Base-by-base conservation (phyloP, 1,284 basidiomycete genomes). In the Rhizoctonia solani region DNA sequence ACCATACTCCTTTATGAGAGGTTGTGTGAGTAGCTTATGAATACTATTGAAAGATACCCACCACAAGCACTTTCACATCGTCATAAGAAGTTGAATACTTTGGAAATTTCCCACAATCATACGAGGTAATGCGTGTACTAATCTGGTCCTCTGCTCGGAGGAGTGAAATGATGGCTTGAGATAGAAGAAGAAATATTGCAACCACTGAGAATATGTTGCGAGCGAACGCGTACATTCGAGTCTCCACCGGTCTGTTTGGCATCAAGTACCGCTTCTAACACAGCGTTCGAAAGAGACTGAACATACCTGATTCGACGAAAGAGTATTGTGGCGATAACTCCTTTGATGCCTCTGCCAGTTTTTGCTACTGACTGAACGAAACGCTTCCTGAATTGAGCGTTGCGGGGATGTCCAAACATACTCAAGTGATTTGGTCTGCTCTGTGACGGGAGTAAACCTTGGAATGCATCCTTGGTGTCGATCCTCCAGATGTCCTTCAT, bases 291-390 rank as follows among this genome's bases (percentile, higher is more conserved):
- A 8, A 21, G 16, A 56, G 16, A 44, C 16, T 11, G n/a, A 13
- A 56, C 54, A 16, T 29, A 56, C 54, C 54, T 56, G 39, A 56
- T 41, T 5, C 54, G 13, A 2, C 54, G 54, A 29, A 56, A 25
- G 46, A 56, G 4, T 16, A 44, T 4, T 3, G 19, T 23, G 8
- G 3, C 8, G 46, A 42, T n/a, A 56, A 42, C 13, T 11, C n/a
- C 23, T 27, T 4, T 13, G 46, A 16, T 29, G 21, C 19, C 3
- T 5, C 21, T 13, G n/a, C n/a, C n/a, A n/a, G n/a, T n/a, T n/a
- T n/a, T n/a, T n/a, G n/a, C n/a, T n/a, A n/a, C 16, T 14, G 25
- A 13, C 30, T n/a, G 8, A 19, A 37, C 19, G 8, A 32, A 3
- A 23, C 3, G 42, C 25, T 21, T 42, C 19, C 6, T 23, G 54